Base-by-base conservation (phyloP, 257 asterid species). In the Capsicum pubescens region DNA sequence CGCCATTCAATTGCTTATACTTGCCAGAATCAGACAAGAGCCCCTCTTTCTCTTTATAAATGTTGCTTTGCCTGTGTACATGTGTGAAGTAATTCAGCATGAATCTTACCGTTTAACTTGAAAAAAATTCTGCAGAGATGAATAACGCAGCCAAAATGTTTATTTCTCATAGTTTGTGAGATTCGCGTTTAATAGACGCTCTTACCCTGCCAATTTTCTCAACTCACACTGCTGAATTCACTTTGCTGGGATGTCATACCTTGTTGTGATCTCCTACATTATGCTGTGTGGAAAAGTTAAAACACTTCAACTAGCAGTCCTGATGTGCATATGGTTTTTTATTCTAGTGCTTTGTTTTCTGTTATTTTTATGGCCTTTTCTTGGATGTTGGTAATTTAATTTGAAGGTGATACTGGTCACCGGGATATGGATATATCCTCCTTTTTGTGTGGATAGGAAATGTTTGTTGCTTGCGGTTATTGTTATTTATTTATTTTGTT, bases 401-500 rank as follows among this genome's bases (percentile, higher is more conserved):
- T 32, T 69, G 54, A 69, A 69, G 77, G 26, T 42, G 44, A 4
- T 39, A 39, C 44, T 39, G 55, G 36, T 44, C 44, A 1, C 54
- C 26, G 19, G 48, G 81, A 76, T 76, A 77, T 4, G 26, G 48
- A 76, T 76, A 76, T 26, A 32, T 54, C 61, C 77, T 19, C 50
- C n/a, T 63, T 81, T 19, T 44, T 81, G 60, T 60, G 84, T 81
- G 84, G 84, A 61, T 81, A 15, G 9, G 32, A 81, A 81, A 59
- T 21, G 42, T 36, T 32, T 80, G 72, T n/a, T 26, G 32, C 32
- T 59, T 59, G 63, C 81, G 81, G 64, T 5, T 26, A 26, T 26
- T 12, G 52, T 9, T n/a, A 17, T 74, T 13, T 42, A 1, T 16
- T 17, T 70, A 9, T 69, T 76, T 76, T 8, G 14, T 76, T 76